Percentiles rank a stretch among this genome's conserved stretches.
These are phyloP conservation scores for Trichoderma semiorbis DNA, from an alignment of 2,329 filamentous ascomycete species.

Conservation along the genomic window DNA sequence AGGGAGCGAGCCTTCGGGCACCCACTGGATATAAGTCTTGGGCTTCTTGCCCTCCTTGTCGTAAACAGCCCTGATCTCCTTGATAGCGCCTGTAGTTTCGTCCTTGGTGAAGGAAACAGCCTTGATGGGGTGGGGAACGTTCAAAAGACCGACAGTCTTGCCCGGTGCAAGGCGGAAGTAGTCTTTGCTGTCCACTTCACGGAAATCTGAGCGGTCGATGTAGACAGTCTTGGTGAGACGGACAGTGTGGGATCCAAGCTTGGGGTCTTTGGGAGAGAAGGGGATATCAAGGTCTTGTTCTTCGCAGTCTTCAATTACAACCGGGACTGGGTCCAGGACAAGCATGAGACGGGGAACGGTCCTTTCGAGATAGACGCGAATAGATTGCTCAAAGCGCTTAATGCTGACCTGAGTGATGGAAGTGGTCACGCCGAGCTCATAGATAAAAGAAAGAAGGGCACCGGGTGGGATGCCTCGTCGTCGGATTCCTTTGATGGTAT, in stretches of 20 bases:
- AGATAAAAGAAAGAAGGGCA: constrained; percentile 84
- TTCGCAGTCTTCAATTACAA: constrained; percentile 72
- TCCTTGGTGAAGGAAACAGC: constrained; percentile 68
- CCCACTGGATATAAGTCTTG: constrained; percentile 85
- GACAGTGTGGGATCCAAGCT: constrained; percentile 58
- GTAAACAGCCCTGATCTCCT: constrained; percentile 58
- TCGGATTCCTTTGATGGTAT: constrained; percentile 79
- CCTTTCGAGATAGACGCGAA: constrained; percentile 81
- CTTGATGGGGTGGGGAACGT: constrained; percentile 67
- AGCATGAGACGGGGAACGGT: constrained; percentile 88
- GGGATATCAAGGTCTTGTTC: constrained; percentile 62
- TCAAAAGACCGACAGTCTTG: constrained; percentile 71
- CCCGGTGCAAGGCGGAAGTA: constrained; percentile 79
- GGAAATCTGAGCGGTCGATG: constrained; percentile 61
- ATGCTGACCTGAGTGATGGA: constrained; percentile 75
- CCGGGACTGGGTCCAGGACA: constrained; percentile 77
- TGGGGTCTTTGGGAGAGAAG: constrained; percentile 77
- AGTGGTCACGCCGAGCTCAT: constrained; percentile 87
- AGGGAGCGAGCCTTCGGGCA: constrained; percentile 60
- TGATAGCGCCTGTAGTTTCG: constrained; percentile 58
- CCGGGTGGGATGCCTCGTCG: constrained; percentile 83
- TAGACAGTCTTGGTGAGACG: constrained; percentile 63
- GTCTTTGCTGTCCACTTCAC: constrained; percentile 67
- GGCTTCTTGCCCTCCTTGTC: constrained; percentile 67
- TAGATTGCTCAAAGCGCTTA: constrained; percentile 75